Base-by-base conservation (phyloP, 2,329 filamentous ascomycete species). In the Beauveria sp. region DNA sequence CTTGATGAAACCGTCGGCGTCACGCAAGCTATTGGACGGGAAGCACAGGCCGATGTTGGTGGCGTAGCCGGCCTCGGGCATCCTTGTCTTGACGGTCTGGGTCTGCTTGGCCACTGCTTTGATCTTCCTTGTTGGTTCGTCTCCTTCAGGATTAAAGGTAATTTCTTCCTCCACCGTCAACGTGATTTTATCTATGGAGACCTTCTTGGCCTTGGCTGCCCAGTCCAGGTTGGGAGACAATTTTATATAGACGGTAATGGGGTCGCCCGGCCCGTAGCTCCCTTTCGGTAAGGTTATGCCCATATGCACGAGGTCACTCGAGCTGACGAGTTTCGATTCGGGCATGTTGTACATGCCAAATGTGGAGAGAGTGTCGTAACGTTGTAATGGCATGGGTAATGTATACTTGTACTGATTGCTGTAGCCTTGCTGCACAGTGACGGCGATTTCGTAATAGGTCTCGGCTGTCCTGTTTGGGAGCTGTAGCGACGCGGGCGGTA, bases 341-440 rank as follows among this genome's bases (percentile, higher is more conserved):
- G 93, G 93, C 60, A 92, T 88, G 76, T 98, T 98, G 79, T 98
- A 99, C 95, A 98, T 98, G 75, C 95, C 95, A 77, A 99, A 99
- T 1, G 95, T 98, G 47, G 93, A 97, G 54, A 99, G 80, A 1
- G 93, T 99, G 74, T 99, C 95, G 78, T 98, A 99, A 71, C 95
- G 84, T 67, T 91, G 86, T 67, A 99, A 85, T 1, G 93, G 93
- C 45, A 98, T 89, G 1, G 95, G 91, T 68, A 97, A 97, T 5
- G 86, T 81, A 75, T 96, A 95, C 75, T 96, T 96, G 75, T 90
- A 91, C 76, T 97, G 91, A 64, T 90, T 86, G 68, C 86, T 86
- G 67, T 89, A 87, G 3, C 93, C 91, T 75, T 98, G 93, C 71
- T 98, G 93, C 24, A 99, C 89, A 57, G 89, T 96, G 57, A 99